Conservation (phyloP, 2,329 filamentous ascomycete genomes). For the Xylariaceae sp. region DNA sequence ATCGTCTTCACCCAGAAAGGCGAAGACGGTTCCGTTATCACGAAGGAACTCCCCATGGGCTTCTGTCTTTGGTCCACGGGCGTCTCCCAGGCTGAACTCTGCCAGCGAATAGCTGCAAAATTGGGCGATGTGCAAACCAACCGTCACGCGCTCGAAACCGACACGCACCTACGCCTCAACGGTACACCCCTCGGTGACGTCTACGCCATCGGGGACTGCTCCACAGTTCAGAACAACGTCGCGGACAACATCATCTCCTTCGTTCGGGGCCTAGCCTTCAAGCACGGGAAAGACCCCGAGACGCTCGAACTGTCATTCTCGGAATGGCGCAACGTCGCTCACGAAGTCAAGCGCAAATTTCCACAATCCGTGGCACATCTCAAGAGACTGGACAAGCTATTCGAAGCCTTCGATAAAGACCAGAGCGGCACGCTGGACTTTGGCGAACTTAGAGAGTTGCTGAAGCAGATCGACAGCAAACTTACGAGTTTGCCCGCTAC, state of each 20-base stretch:
- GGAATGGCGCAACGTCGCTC: constrained; percentile 84
- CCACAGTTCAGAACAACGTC: constrained; percentile 96
- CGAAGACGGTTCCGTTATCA: constrained; percentile 68
- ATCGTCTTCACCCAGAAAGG: constrained; percentile 85
- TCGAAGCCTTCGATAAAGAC: constrained; percentile 88
- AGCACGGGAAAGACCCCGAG: constrained; percentile 84
- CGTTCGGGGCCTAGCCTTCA: constrained; percentile 83
- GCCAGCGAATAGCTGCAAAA: constrained; percentile 70
- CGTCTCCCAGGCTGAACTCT: constrained; percentile 80
- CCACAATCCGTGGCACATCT: constrained; percentile 87
- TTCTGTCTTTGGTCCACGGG: constrained; percentile 99
- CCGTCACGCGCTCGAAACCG: constrained; percentile 86
- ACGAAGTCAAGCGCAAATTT: constrained; percentile 80
- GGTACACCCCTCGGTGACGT: constrained; percentile 90
- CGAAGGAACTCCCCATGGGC: constrained; percentile 90
- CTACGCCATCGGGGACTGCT: constrained; percentile 93
- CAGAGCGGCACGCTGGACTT: constrained; percentile 92
- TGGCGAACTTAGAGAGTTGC: constrained; percentile 80
- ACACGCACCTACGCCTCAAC: constrained; percentile 83
- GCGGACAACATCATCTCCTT: constrained; percentile 88
- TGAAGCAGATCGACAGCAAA: constrained; percentile 90
- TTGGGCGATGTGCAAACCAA: constrained; percentile 78
- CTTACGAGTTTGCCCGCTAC: constrained; percentile 92
- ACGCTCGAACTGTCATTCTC: constrained; percentile 80
- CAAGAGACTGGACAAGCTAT: constrained; percentile 84